A percentile compares a stretch with the other conserved stretches of the same genome.
phyloP scores from a whole-genome alignment of 768 basidiomycete genomes.

The Mycena galericulata region DNA sequence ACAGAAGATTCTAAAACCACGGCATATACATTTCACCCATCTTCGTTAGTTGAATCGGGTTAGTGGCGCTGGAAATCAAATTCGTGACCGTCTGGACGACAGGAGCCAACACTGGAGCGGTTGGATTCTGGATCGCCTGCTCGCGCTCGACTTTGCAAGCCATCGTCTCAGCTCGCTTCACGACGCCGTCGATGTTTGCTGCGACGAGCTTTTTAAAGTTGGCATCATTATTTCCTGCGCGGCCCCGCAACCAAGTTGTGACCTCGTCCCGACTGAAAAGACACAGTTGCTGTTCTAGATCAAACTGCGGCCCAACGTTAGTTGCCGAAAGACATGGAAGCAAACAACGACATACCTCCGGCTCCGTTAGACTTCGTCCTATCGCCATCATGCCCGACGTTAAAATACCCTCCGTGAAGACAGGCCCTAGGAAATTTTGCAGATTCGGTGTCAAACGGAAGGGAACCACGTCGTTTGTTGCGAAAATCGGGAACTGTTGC shows the following conservation, averaged over 20 bases:
- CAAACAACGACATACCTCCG: slow-evolving; percentile 70
- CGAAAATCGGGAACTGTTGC: slow-evolving; percentile 68
- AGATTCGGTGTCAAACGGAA: slow-evolving; percentile 98
- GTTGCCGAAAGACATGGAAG: slow-evolving; percentile 4
- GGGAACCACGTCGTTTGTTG: slow-evolving; percentile 88
- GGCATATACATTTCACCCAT: slow-evolving; percentile 89
- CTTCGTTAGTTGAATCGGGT: slow-evolving; percentile 85
- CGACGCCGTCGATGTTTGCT: slow-evolving; percentile 73
- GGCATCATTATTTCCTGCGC: slow-evolving; percentile 63
- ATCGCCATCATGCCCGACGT: slow-evolving; percentile 92
- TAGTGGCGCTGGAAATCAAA: slow-evolving; percentile 87
- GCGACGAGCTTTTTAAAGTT: slow-evolving; percentile 67
- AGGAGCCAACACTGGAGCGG: slow-evolving; percentile 56
- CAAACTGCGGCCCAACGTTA: slow-evolving; percentile 65
- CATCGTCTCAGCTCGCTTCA: slow-evolving; percentile 85
- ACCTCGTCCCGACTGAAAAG: slow-evolving; percentile 96
- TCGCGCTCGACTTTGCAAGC: slow-evolving; percentile 91
- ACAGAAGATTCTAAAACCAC: slow-evolving; percentile 73
- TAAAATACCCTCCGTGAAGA: slow-evolving; percentile 91
- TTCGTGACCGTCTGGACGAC: slow-evolving; percentile 87
- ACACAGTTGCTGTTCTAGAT: slow-evolving; percentile 92
- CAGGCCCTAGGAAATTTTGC: slow-evolving; percentile 90
- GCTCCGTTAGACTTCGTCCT: slow-evolving; percentile 89
- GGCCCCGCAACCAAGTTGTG: slow-evolving; percentile 75
- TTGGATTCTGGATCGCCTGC: slow-evolving; percentile 55